A percentile compares a stretch with the other conserved stretches of the same genome.
These are phyloP conservation scores for Colletotrichum sp. DNA, from an alignment of 2,329 filamentous ascomycete genomes.

Conservation along the genomic window DNA sequence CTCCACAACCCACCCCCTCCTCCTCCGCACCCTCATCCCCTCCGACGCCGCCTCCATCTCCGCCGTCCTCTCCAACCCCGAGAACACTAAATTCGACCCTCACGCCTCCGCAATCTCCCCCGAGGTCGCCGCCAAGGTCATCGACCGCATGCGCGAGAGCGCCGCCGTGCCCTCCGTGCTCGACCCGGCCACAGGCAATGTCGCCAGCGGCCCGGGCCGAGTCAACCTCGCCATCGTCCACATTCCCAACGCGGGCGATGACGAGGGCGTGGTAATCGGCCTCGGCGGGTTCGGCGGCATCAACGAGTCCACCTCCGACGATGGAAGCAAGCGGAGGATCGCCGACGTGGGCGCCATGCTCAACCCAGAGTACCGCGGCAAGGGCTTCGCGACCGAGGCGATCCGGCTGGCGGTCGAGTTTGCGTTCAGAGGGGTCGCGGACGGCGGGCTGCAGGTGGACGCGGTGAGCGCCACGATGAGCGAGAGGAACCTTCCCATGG, in stretches of 20 bases:
- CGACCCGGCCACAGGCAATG: conserved; percentile 1
- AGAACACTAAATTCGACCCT: conserved; percentile 21
- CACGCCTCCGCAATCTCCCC: conserved; percentile 19
- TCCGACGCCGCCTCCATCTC: conserved; percentile 25
- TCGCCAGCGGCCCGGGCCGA: conserved; percentile 26
- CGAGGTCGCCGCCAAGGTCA: conserved; percentile 18
- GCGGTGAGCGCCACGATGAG: conserved; percentile 29
- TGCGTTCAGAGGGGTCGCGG: conserved; percentile 25
- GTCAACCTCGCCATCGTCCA: conserved; percentile 30
- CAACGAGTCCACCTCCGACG: conserved; percentile 23
- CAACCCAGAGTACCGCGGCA: conserved; percentile 25
- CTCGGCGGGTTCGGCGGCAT: conserved; percentile 34
- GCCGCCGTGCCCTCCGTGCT: conserved; percentile 28
- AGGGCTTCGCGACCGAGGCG: conserved; percentile 29
- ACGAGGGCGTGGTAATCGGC: conserved; percentile 25
- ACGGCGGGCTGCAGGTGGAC: conserved; percentile 31
- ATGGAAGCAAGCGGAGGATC: conserved; percentile 21
- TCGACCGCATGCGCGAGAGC: conserved; percentile 27
- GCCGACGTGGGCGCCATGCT: conserved; percentile 33
- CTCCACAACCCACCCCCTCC: conserved; percentile 27
- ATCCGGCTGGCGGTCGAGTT: conserved; percentile 29
- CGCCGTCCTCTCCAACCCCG: conserved; percentile 28
- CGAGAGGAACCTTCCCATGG: conserved; percentile 28
- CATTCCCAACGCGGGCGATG: background rate
- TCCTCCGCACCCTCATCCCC: conserved; percentile 28